phyloP scores from a whole-genome alignment of 495 filamentous ascomycete genomes.

The Podospora bellae-mahoneyi region DNA sequence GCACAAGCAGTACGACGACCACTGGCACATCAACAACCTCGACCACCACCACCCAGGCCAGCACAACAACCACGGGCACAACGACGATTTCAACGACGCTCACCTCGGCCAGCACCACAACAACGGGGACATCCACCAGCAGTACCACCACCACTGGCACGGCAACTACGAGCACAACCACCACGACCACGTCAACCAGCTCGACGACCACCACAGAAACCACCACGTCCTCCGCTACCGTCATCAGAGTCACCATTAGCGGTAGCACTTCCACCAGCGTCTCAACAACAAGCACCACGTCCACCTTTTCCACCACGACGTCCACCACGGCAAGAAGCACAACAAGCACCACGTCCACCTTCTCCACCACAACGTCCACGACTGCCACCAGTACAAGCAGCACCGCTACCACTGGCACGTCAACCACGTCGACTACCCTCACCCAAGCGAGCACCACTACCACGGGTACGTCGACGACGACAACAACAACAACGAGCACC shows the following conservation, averaged over 20 bases:
- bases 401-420: not conserved
- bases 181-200: not conserved
- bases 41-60: not conserved
- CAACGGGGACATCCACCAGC: constrained; percentile 1
- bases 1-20: constrained; percentile 4
- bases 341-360: not conserved
- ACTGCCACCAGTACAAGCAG: not conserved
- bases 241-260: not conserved
- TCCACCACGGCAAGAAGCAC: not conserved
- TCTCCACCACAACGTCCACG: not conserved
- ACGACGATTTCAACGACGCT: not conserved
- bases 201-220: not conserved
- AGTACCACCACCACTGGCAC: constrained; percentile 8
- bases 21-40: constrained; percentile 1
- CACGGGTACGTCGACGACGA: not conserved
- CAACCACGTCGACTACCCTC: not conserved
- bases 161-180: not conserved
- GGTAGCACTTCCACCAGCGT: constrained; percentile 1
- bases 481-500: not conserved
- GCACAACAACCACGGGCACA: constrained; percentile 7
- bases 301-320: not conserved
- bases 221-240: not conserved
- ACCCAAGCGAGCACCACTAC: not conserved
- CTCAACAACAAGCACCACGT: not conserved
- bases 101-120: constrained; percentile 9